Evolutionary conservation across 2,329 filamentous ascomycete genomes (phyloP).

Genomic region (Sporothrix luriei): DNA sequence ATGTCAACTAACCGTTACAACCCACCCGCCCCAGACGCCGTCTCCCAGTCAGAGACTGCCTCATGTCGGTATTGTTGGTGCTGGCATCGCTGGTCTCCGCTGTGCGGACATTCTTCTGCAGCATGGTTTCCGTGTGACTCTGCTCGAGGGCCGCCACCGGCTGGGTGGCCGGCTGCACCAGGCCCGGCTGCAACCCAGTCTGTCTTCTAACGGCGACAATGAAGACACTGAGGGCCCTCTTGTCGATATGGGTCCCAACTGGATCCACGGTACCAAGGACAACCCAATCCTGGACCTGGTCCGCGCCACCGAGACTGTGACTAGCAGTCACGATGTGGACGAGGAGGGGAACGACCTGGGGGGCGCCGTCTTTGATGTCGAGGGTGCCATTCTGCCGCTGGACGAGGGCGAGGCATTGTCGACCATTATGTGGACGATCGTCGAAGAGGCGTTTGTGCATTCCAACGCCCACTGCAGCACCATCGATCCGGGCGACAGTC

Average conservation of each 20-base stretch:
- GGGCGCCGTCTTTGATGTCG: constrained; percentile 54
- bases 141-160: constrained; percentile 68
- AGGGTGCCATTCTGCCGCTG: constrained; percentile 54
- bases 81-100: constrained; percentile 69
- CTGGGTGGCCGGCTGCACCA: constrained; percentile 67
- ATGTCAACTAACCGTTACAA: neutral
- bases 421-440: constrained; percentile 66
- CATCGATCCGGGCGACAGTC: constrained; percentile 52
- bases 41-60: constrained; percentile 41
- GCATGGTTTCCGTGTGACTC: constrained; percentile 66
- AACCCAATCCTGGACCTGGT: constrained; percentile 72
- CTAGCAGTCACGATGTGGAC: constrained; percentile 54
- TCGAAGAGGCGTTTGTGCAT: constrained; percentile 67
- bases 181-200: constrained; percentile 45
- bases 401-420: constrained; percentile 53
- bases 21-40: constrained; percentile 2
- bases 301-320: constrained; percentile 58
- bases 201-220: neutral
- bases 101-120: constrained; percentile 68
- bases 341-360: constrained; percentile 44
- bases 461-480: constrained; percentile 60
- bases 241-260: constrained; percentile 71
- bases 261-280: constrained; percentile 73
- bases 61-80: constrained; percentile 69
- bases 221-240: constrained; percentile 46